Percentiles rank a stretch among this genome's conserved stretches.
Evolutionary conservation across 768 basidiomycete species (phyloP).

Genomic region (Termitomyces sp.): DNA sequence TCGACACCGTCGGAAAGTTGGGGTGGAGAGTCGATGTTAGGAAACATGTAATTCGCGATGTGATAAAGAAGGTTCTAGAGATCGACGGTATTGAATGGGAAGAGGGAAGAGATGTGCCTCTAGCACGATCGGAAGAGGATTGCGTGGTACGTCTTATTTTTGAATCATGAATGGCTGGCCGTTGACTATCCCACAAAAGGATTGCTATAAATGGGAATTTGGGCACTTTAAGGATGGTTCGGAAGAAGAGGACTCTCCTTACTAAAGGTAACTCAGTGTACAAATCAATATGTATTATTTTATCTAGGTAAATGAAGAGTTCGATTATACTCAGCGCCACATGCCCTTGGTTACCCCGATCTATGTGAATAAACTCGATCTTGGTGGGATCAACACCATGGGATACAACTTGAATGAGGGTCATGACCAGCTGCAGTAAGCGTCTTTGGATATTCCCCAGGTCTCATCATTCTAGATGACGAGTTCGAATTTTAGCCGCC

Average conservation of each 20-base stretch:
- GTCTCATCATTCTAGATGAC: too few relatives aligned
- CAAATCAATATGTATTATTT: not conserved
- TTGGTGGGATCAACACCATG: not conserved
- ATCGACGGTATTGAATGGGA: slow-evolving; percentile 50
- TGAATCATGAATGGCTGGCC: not conserved
- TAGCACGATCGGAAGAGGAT: slow-evolving; percentile 12
- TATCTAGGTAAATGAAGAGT: not conserved
- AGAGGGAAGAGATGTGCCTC: slow-evolving; percentile 33
- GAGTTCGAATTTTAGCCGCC: too few relatives aligned
- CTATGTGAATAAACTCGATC: not conserved
- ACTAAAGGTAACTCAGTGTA: not conserved
- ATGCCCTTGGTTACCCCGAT: not conserved
- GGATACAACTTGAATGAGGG: not conserved
- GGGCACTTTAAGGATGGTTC: slow-evolving; percentile 7
- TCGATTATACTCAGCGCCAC: not conserved
- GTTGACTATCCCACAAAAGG: slow-evolving; percentile 3
- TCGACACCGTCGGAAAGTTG: slow-evolving; percentile 80
- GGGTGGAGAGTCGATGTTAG: slow-evolving; percentile 82
- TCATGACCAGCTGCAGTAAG: not conserved
- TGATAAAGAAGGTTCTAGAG: slow-evolving; percentile 62
- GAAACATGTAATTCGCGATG: slow-evolving; percentile 66
- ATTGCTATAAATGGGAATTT: slow-evolving; percentile 16
- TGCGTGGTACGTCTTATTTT: slow-evolving; percentile 9
- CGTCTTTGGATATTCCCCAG: not conserved
- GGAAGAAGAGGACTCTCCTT: not conserved